Percentiles rank a stretch among this genome's conserved stretches.
These are phyloP conservation scores for Ophiostoma fasciatum DNA, from an alignment of 2,329 filamentous ascomycete genomes.

Conservation along the genomic window DNA sequence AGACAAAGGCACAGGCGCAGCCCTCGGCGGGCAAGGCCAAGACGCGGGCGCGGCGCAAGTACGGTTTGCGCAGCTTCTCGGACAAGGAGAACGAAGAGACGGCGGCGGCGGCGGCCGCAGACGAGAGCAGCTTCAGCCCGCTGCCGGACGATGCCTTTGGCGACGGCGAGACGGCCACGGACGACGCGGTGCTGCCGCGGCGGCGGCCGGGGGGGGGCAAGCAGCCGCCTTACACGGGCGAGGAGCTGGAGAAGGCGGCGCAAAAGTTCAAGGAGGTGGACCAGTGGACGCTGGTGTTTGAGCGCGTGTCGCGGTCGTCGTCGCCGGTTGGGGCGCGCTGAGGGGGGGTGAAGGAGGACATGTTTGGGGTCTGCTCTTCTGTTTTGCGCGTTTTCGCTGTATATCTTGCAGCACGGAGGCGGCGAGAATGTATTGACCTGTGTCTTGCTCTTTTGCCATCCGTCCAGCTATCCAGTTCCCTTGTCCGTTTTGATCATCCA, in stretches of 20 bases:
- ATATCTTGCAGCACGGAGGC: too few species aligned
- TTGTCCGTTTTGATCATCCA: too few species aligned
- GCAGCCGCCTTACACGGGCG: conserved; percentile 11
- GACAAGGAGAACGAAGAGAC: conserved; percentile 42
- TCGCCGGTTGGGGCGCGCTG: conserved; percentile 37
- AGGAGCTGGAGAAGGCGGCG: conserved; percentile 43
- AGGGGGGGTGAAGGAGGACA: too few species aligned
- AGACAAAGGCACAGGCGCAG: conserved; percentile 7
- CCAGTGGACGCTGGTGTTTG: conserved; percentile 52
- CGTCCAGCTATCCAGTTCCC: too few species aligned
- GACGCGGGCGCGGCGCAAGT: conserved; percentile 25
- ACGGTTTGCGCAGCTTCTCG: conserved; percentile 33
- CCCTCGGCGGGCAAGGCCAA: background rate
- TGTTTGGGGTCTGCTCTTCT: background rate
- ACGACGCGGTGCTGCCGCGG: conserved; percentile 21
- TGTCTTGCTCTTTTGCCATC: too few species aligned
- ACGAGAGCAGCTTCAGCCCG: conserved; percentile 24
- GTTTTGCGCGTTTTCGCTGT: background rate
- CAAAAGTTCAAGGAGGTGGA: conserved; percentile 57
- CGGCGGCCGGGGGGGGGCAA: too few species aligned
- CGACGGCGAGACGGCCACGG: conserved; percentile 22
- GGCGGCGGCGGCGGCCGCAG: conserved; percentile 16
- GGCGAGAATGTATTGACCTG: too few species aligned
- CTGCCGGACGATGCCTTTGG: conserved; percentile 31
- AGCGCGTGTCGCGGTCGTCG: conserved; percentile 43